These are phyloP conservation scores for Solanum sejunctum DNA, from an alignment of 257 asterid species.

Conservation along the genomic window DNA sequence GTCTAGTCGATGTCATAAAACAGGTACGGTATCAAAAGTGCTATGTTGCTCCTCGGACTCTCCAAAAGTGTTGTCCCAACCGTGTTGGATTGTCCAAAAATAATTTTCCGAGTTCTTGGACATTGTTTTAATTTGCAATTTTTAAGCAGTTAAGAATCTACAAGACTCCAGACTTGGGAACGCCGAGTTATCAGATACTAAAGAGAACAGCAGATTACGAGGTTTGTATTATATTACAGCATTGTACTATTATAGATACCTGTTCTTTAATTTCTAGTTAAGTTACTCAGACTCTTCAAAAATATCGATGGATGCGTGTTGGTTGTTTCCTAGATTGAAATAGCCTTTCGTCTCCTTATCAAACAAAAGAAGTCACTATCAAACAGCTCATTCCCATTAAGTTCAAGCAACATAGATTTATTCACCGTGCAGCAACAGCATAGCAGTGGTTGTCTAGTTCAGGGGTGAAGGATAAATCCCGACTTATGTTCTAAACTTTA, in stretches of 20 bases:
- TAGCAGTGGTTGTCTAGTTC: neutral
- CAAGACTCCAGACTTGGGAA: conserved; percentile 79
- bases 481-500: neutral
- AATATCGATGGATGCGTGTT: too few species aligned
- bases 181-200: conserved; percentile 65
- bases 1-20: conserved; percentile 47
- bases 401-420: too few species aligned
- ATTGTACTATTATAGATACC: neutral
- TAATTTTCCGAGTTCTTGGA: neutral
- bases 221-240: conserved; percentile 21
- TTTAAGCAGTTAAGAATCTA: conserved; percentile 49
- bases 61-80: neutral
- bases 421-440: neutral
- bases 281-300: too few species aligned
- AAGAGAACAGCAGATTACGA: conserved; percentile 65
- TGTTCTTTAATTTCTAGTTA: too few species aligned
- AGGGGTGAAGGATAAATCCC: neutral
- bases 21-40: conserved; percentile 23
- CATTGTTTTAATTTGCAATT: neutral
- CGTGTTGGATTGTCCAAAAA: neutral
- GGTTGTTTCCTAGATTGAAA: too few species aligned
- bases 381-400: too few species aligned
- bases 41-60: neutral
- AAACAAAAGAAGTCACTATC: too few species aligned
- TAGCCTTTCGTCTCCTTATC: too few species aligned